phyloP scores from a whole-genome alignment of 495 filamentous ascomycete species.

The Podospora pseudopauciseta region DNA sequence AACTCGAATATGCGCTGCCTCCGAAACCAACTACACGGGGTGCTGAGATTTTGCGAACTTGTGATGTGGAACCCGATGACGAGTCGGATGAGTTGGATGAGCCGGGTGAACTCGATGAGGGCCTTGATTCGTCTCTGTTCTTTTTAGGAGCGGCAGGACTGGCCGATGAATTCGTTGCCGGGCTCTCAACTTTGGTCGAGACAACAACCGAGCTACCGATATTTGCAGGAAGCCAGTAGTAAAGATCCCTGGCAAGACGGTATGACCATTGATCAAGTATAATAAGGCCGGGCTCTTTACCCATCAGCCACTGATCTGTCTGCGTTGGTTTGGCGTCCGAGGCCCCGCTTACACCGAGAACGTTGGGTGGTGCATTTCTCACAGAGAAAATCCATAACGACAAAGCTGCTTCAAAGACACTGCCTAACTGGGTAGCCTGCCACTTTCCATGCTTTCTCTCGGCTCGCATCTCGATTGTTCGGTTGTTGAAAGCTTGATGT shows the following conservation, averaged over 20 bases:
- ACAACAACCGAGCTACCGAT: too few relatives aligned
- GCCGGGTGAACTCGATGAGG: too few relatives aligned
- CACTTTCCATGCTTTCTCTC: background rate
- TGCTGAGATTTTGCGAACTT: too few relatives aligned
- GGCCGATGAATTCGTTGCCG: too few relatives aligned
- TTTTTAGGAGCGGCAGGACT: too few relatives aligned
- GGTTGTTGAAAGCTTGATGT: background rate
- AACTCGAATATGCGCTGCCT: too few relatives aligned
- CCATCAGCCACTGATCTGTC: background rate
- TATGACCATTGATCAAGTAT: background rate
- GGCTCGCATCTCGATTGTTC: background rate
- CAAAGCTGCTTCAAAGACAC: background rate
- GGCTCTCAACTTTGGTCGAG: too few relatives aligned
- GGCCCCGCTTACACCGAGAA: too few relatives aligned
- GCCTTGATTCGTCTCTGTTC: too few relatives aligned
- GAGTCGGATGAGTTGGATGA: too few relatives aligned
- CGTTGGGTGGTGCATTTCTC: background rate
- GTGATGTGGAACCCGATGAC: too few relatives aligned
- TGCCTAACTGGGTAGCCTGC: background rate
- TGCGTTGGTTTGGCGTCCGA: background rate
- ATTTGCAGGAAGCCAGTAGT: background rate
- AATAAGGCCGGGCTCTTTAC: background rate
- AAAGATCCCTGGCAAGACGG: background rate
- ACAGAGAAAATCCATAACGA: background rate
- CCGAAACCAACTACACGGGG: too few relatives aligned